Conservation (phyloP, 2,329 filamentous ascomycete genomes). For the Exophiala xenobiotica region DNA sequence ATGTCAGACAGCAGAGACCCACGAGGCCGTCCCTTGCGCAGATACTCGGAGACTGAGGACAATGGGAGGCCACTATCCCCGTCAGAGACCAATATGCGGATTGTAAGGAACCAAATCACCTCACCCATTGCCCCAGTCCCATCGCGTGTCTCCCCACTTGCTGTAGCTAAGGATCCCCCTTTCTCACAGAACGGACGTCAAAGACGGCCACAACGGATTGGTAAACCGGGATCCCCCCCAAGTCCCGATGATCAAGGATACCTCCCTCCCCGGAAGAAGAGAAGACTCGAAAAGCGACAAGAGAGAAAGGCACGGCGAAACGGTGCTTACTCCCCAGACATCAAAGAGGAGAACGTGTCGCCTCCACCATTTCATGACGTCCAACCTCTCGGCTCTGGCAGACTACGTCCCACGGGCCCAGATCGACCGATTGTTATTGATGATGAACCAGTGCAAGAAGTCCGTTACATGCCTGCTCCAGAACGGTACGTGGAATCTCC, state of each 20-base stretch:
- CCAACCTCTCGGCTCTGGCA: constrained; percentile 41
- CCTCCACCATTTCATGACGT: constrained; percentile 56
- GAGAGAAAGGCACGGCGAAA: constrained; percentile 34
- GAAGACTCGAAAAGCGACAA: constrained; percentile 45
- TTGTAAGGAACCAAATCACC: constrained; percentile 71
- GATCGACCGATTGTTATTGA: constrained; percentile 51
- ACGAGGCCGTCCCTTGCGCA: constrained; percentile 28
- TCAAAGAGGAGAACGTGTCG: constrained; percentile 64
- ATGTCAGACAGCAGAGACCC: constrained; percentile 29
- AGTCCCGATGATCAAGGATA: constrained; percentile 34
- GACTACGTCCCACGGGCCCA: constrained; percentile 38
- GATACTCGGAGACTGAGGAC: constrained; percentile 30
- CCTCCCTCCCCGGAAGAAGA: constrained; percentile 53
- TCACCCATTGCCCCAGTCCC: constrained; percentile 74
- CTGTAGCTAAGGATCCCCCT: constrained; percentile 51
- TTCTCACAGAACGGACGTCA: constrained; percentile 57
- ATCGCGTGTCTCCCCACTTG: constrained; percentile 63
- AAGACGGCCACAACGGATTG: constrained; percentile 32
- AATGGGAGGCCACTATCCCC: constrained; percentile 24
- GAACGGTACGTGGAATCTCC: constrained; percentile 30
- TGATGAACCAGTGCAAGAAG: constrained; percentile 37
- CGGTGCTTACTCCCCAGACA: constrained; percentile 44
- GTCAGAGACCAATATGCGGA: constrained; percentile 51
- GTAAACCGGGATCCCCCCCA: constrained; percentile 45
- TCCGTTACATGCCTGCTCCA: constrained; percentile 26